phyloP scores from a whole-genome alignment of 306 rosid genomes.

The Quillaja saponaria region DNA sequence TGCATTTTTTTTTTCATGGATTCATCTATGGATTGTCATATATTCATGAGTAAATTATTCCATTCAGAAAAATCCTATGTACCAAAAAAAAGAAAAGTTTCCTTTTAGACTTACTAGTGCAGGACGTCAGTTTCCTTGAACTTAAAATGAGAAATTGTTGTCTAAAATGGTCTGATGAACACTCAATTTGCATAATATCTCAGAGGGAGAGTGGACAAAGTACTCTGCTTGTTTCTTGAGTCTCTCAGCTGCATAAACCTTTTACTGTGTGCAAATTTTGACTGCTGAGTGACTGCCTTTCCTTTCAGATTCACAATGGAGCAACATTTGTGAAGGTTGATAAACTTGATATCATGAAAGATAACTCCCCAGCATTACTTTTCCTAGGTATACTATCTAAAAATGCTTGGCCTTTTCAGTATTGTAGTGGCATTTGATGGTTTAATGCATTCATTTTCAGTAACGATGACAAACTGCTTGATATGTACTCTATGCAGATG shows the following conservation, averaged over 20 bases:
- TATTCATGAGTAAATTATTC: not conserved
- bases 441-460: slow-evolving; percentile 19
- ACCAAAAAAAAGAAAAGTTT: too few species aligned
- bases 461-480: slow-evolving; percentile 7
- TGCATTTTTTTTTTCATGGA: not conserved
- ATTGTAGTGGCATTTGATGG: slow-evolving; percentile 20
- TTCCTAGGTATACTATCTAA: slow-evolving; percentile 57
- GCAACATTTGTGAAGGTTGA: slow-evolving; percentile 87
- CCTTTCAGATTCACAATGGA: slow-evolving; percentile 71
- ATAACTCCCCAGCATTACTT: slow-evolving; percentile 84
- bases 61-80: too few species aligned
- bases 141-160: too few species aligned
- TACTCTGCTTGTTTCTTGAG: too few species aligned
- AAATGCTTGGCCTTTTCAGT: slow-evolving; percentile 15
- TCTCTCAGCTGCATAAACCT: too few species aligned
- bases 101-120: not conserved
- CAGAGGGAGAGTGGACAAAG: too few species aligned
- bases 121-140: too few species aligned
- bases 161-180: too few species aligned
- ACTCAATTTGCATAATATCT: too few species aligned
- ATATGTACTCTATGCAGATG: slow-evolving; percentile 58
- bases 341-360: slow-evolving; percentile 67
- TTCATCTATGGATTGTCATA: not conserved
- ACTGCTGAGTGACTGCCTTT: slow-evolving; percentile 7
- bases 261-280: too few species aligned